These are phyloP conservation scores for Colletotrichum melonis DNA, from an alignment of 2,329 filamentous ascomycete species.

Conservation along the genomic window DNA sequence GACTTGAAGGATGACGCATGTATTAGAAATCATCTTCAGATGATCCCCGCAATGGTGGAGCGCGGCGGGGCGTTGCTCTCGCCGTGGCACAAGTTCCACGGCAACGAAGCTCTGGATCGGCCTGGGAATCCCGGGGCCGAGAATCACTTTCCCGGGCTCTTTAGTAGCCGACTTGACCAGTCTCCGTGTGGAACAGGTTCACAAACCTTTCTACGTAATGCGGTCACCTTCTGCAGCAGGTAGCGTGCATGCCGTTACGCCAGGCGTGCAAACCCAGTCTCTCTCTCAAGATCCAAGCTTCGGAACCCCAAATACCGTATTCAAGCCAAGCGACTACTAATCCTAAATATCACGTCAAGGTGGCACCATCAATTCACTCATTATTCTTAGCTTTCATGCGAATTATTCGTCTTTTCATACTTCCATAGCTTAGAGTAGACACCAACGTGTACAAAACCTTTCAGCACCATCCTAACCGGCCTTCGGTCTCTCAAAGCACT, in stretches of 20 bases:
- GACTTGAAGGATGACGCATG: constrained; percentile 20
- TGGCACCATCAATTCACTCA: too few species aligned
- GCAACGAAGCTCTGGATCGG: not conserved
- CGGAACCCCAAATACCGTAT: too few species aligned
- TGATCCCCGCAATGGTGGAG: constrained; percentile 26
- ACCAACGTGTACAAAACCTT: too few species aligned
- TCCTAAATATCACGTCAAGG: too few species aligned
- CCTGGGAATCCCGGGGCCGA: not conserved
- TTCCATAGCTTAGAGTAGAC: too few species aligned
- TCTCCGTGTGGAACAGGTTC: not conserved
- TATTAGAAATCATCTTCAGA: constrained; percentile 29
- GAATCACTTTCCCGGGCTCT: not conserved
- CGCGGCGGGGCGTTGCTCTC: not conserved
- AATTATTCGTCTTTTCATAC: too few species aligned
- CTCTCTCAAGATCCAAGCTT: not conserved
- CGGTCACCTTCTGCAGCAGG: not conserved
- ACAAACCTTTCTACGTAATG: too few species aligned
- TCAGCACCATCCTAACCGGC: too few species aligned
- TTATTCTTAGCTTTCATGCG: too few species aligned
- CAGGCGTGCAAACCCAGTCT: not conserved
- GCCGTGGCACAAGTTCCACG: not conserved
- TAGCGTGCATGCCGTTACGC: not conserved
- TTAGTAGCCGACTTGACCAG: not conserved
- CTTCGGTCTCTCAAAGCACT: too few species aligned
- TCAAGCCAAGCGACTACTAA: too few species aligned